A percentile compares a stretch with the other conserved stretches of the same genome.
These are phyloP conservation scores for Pyropia haitanensis DNA, from an alignment of 23 red algal species.

Conservation along the genomic window DNA sequence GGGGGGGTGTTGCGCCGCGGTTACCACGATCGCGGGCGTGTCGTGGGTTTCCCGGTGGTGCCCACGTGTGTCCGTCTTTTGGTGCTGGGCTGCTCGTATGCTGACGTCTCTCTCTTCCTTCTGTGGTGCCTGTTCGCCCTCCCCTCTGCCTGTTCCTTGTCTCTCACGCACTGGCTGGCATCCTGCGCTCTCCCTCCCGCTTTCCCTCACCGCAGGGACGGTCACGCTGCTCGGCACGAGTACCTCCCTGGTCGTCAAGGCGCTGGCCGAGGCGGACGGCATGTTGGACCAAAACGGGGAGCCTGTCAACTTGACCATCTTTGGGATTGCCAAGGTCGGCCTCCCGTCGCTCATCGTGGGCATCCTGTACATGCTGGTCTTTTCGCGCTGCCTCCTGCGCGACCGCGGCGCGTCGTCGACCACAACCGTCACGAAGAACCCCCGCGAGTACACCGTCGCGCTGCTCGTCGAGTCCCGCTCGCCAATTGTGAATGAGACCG, in stretches of 20 bases:
- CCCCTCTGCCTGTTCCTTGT: too few relatives aligned
- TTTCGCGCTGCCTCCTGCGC: constrained; percentile 35
- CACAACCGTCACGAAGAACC: constrained; percentile 36
- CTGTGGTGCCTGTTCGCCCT: too few relatives aligned
- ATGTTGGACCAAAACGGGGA: constrained; percentile 26
- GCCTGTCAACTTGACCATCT: constrained; percentile 36
- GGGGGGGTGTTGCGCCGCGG: too few relatives aligned
- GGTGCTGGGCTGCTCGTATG: too few relatives aligned
- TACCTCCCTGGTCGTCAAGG: constrained; percentile 53
- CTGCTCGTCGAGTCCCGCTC: constrained; percentile 24
- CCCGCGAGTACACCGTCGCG: constrained; percentile 73
- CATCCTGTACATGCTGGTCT: constrained; percentile 34
- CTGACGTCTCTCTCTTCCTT: too few relatives aligned
- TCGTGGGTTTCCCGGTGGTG: too few relatives aligned
- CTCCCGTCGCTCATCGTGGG: constrained; percentile 11
- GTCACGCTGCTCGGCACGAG: constrained; percentile 61
- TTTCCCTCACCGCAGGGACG: neutral
- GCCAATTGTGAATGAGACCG: constrained; percentile 54
- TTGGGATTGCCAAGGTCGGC: constrained; percentile 38
- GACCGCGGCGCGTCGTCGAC: constrained; percentile 31
- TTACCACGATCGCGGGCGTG: too few relatives aligned
- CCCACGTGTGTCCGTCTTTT: too few relatives aligned
- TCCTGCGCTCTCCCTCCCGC: too few relatives aligned
- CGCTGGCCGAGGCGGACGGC: constrained; percentile 33
- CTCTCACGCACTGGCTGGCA: too few relatives aligned